phyloP scores from a whole-genome alignment of 257 asterid genomes.

The Prunella vulgaris region DNA sequence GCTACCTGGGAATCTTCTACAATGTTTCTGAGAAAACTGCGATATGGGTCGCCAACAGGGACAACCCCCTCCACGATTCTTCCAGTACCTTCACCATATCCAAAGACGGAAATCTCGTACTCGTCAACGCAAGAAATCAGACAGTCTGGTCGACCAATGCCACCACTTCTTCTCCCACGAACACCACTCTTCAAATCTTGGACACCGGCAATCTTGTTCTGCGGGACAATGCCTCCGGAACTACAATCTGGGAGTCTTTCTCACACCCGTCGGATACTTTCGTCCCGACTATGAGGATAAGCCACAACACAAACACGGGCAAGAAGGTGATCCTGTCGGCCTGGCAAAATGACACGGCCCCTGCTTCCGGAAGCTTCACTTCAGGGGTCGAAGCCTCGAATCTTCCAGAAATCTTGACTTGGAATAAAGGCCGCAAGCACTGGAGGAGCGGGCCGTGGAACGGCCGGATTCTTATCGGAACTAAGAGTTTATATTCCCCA shows the following conservation, averaged over 20 bases:
- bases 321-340: not conserved
- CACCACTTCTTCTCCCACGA: conserved; percentile 1
- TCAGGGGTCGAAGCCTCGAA: not conserved
- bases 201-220: conserved; percentile 35
- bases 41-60: conserved; percentile 6
- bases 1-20: not conserved
- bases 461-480: not conserved
- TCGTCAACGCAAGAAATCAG: conserved; percentile 13
- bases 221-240: conserved; percentile 20
- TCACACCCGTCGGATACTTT: conserved; percentile 26
- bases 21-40: not conserved
- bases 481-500: not conserved
- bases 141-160: not conserved
- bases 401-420: too few relatives aligned
- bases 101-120: conserved; percentile 25
- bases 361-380: not conserved
- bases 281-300: not conserved
- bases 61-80: not conserved
- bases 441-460: conserved; percentile 3
- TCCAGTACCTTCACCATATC: not conserved
- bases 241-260: conserved; percentile 37
- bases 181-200: conserved; percentile 13
- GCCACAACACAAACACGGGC: not conserved
- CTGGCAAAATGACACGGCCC: not conserved
- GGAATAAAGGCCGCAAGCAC: not conserved